Base-by-base conservation (phyloP, 495 filamentous ascomycete genomes). In the Penicillium roqueforti region DNA sequence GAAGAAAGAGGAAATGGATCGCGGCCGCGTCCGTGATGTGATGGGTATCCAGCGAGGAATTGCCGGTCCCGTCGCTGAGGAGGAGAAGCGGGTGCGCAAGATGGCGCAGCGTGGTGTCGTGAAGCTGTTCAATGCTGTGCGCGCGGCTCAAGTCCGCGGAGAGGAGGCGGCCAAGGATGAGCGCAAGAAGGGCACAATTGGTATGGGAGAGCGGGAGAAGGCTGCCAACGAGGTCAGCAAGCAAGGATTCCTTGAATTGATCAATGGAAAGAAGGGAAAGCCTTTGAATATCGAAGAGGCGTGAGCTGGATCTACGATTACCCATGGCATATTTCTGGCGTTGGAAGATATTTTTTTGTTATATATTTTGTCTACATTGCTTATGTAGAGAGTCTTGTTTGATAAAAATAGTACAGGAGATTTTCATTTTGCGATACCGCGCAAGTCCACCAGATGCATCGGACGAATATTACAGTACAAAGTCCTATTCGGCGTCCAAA, bases 101-200 rank as follows among this genome's bases (percentile, higher is more conserved):
- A 88, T 85, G 36, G 91, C 91, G 50, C 89, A 96, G 75, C 81
- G 89, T 26, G 91, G 91, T 79, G 91, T 96, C 18, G 84, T 97
- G 11, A 93, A 92, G 77, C 74, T 98, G 53, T 98, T 97, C 69
- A 95, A 97, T 73, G 95, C 93, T 0, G 89, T 98, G 26, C 80
- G 92, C 28, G 88, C 89, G 7, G 91, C 92, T 14, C 93, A 97
- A 74, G 86, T 96, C 28, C 87, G 86, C 59, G 88, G 84, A 2
- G 80, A 84, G 62, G 83, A 90, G 66, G 90, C 89, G 9, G 83
- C 84, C 61, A 80, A 75, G 73, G 79, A 78, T 34, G 82, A 83
- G 29, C 75, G 80, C 65, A 78, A 80, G 64, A 84, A 87, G 68
- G 88, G 87, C n/a, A 75, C 92, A 11, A 76, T 92, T 42, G 89